Evolutionary conservation across 163 green algal genomes (phyloP).

Genomic region (Coccomyxa subellipsoidea): DNA sequence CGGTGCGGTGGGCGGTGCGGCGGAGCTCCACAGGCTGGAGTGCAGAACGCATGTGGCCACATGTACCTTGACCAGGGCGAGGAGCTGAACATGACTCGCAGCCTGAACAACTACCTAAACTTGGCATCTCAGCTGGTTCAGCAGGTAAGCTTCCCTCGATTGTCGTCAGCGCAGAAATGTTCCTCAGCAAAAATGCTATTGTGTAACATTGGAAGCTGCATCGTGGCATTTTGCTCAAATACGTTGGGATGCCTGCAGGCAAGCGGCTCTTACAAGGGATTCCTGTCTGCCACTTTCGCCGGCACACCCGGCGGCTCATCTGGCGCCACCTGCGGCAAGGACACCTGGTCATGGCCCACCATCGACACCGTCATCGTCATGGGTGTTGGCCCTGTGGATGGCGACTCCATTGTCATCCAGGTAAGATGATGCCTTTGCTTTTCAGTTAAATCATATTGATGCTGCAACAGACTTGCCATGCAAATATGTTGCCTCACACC

Average conservation of each 20-base stretch:
- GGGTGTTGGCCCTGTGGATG: constrained; percentile 1
- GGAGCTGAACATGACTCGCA: neutral
- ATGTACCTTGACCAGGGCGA: constrained; percentile 14
- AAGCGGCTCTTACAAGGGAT: neutral
- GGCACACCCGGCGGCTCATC: constrained; percentile 3
- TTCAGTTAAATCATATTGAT: too few species aligned
- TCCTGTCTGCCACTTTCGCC: neutral
- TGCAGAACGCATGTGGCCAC: constrained; percentile 5
- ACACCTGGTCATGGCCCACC: neutral
- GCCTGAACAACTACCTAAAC: constrained; percentile 6
- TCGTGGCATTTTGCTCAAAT: too few species aligned
- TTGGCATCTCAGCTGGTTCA: neutral
- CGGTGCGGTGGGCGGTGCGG: neutral
- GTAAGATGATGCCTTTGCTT: too few species aligned
- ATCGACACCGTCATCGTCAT: neutral
- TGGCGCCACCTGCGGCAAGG: neutral
- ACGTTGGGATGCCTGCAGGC: neutral
- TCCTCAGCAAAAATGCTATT: too few species aligned
- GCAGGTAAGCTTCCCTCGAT: neutral
- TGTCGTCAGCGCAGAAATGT: too few species aligned
- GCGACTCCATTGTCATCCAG: neutral
- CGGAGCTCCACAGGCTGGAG: neutral
- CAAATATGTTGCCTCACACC: too few species aligned
- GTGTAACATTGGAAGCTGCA: too few species aligned
- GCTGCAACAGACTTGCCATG: too few species aligned